Conservation (phyloP, 805 yeast species). For the Saccharomycopsis babjevae region DNA sequence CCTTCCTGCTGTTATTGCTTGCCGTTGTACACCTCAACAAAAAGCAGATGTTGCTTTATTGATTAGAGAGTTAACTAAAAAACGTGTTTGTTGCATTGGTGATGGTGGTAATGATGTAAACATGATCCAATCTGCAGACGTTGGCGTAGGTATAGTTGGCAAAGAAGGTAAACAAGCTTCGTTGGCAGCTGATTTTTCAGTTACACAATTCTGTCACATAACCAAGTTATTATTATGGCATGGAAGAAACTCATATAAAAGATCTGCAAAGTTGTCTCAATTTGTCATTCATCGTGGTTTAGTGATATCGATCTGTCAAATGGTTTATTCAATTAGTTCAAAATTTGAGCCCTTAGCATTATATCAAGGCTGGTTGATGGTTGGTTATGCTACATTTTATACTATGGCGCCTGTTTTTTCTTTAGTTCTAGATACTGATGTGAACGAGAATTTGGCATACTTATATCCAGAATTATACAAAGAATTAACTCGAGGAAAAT, state of each 20-base stretch:
- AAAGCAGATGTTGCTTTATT: slow-evolving; percentile 88
- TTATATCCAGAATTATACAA: slow-evolving; percentile 91
- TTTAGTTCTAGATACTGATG: slow-evolving; percentile 81
- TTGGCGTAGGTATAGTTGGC: slow-evolving; percentile 98
- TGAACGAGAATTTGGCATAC: slow-evolving; percentile 78
- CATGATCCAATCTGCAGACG: slow-evolving; percentile 98
- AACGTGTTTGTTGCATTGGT: slow-evolving; percentile 94
- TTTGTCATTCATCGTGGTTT: slow-evolving; percentile 95
- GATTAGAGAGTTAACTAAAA: slow-evolving; percentile 71
- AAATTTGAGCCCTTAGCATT: slow-evolving; percentile 88
- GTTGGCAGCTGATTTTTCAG: slow-evolving; percentile 91
- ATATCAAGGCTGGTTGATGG: slow-evolving; percentile 96
- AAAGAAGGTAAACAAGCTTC: slow-evolving; percentile 98
- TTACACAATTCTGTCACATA: slow-evolving; percentile 81
- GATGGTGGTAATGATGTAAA: slow-evolving; percentile 99
- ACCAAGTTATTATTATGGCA: slow-evolving; percentile 91
- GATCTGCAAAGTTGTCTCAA: slow-evolving; percentile 91
- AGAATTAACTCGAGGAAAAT: slow-evolving; percentile 80
- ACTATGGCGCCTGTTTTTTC: slow-evolving; percentile 99
- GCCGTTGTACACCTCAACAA: slow-evolving; percentile 98
- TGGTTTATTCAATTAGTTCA: slow-evolving; percentile 80
- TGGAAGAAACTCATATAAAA: slow-evolving; percentile 92
- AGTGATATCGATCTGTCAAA: slow-evolving; percentile 88
- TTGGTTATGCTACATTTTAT: slow-evolving; percentile 93
- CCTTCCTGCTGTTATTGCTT: slow-evolving; percentile 93